A percentile compares a stretch with the other conserved stretches of the same genome.
Evolutionary conservation across 2,329 filamentous ascomycete species (phyloP).

Genomic region (Alternaria gaisen): DNA sequence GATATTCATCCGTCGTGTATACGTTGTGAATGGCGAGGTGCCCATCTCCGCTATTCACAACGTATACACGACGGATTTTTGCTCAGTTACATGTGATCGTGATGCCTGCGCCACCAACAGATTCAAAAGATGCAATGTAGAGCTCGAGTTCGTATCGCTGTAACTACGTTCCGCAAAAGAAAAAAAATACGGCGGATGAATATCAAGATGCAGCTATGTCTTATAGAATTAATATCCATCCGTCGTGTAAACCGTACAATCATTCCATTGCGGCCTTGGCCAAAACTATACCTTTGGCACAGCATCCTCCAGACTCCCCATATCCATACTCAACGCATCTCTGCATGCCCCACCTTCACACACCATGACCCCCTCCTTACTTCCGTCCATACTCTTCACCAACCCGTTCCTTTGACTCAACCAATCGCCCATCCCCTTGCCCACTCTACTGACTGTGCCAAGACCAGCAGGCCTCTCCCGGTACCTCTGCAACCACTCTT

Average conservation of each 20-base stretch:
- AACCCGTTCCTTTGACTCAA: slow-evolving; percentile 60
- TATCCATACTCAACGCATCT: slow-evolving; percentile 50
- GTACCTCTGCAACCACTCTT: slow-evolving; percentile 53
- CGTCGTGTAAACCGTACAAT: neutral
- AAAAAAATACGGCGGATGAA: too few relatives aligned
- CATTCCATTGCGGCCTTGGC: neutral
- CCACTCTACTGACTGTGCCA: slow-evolving; percentile 49
- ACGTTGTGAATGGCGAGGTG: too few relatives aligned
- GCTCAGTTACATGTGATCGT: too few relatives aligned
- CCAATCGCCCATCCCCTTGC: slow-evolving; percentile 54
- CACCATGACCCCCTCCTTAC: slow-evolving; percentile 48
- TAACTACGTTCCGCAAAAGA: too few relatives aligned
- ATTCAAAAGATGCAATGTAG: too few relatives aligned
- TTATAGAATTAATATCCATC: neutral
- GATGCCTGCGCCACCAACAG: too few relatives aligned
- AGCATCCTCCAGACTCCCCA: slow-evolving; percentile 40
- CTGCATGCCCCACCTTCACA: slow-evolving; percentile 55
- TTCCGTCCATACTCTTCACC: slow-evolving; percentile 54
- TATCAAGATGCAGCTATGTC: too few relatives aligned
- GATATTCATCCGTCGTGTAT: too few relatives aligned
- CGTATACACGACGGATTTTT: too few relatives aligned
- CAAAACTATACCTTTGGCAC: slow-evolving; percentile 13
- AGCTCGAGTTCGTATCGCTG: too few relatives aligned
- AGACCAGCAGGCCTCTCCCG: slow-evolving; percentile 51
- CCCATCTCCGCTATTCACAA: too few relatives aligned